Evolutionary conservation across 768 basidiomycete species (phyloP).

Genomic region (Suillus placidus): DNA sequence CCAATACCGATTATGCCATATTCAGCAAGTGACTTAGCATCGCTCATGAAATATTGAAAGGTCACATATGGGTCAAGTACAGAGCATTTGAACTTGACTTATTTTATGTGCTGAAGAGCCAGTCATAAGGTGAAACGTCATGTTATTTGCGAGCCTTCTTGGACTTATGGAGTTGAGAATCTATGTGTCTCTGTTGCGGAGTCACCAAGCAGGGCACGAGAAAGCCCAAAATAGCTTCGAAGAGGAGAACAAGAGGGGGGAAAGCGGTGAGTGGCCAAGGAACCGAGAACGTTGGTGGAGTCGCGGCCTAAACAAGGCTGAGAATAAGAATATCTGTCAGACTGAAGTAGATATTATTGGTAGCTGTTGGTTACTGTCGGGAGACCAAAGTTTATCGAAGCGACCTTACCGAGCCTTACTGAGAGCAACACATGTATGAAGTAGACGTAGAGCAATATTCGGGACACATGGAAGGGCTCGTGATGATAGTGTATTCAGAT

Average conservation of each 20-base stretch:
- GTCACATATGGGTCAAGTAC: background rate
- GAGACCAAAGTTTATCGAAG: background rate
- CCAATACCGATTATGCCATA: background rate
- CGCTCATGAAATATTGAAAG: background rate
- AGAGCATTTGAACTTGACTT: background rate
- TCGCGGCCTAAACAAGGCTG: conserved; percentile 3
- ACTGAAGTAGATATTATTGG: background rate
- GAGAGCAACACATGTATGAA: background rate
- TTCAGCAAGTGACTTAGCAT: background rate
- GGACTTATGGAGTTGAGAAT: background rate
- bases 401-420: background rate
- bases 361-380: conserved; percentile 6
- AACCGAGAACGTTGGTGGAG: background rate
- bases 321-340: conserved; percentile 14
- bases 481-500: background rate
- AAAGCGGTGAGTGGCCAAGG: conserved; percentile 12
- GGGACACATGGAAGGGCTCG: background rate
- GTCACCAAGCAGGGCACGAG: background rate
- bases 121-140: background rate
- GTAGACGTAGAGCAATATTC: background rate
- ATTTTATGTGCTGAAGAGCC: background rate
- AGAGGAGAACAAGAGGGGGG: conserved; percentile 11
- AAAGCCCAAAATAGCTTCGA: conserved; percentile 13
- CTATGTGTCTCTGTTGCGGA: background rate
- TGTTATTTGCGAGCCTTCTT: background rate